A percentile compares a stretch with the other conserved stretches of the same genome.
Conservation (phyloP, 495 filamentous ascomycete genomes). For the Peziza echinospora region DNA sequence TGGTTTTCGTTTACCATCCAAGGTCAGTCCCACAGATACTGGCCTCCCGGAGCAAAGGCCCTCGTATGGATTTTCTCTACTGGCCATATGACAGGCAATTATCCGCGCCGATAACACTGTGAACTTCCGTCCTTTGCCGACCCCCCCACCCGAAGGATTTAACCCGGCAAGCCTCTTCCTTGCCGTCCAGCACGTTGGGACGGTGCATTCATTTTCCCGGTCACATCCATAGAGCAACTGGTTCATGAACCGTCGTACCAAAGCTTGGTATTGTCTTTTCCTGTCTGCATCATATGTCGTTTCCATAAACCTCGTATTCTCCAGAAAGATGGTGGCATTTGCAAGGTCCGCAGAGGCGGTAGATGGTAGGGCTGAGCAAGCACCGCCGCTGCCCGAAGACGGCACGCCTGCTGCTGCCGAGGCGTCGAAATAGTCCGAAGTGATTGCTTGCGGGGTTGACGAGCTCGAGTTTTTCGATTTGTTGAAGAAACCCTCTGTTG, state of each 20-base stretch:
- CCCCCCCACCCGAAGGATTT: constrained; percentile 39
- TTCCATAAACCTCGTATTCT: constrained; percentile 26
- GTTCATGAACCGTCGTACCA: constrained; percentile 44
- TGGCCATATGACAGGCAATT: constrained; percentile 57
- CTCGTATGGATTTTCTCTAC: constrained; percentile 51
- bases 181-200: constrained; percentile 59
- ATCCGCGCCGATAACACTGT: constrained; percentile 49
- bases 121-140: constrained; percentile 23
- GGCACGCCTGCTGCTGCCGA: too few species aligned
- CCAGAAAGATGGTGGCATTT: constrained; percentile 25
- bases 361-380: not conserved
- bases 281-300: constrained; percentile 30
- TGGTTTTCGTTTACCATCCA: not conserved
- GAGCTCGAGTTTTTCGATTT: too few species aligned
- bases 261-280: constrained; percentile 28
- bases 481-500: too few species aligned
- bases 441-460: too few species aligned
- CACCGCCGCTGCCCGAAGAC: too few species aligned
- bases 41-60: constrained; percentile 40
- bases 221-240: constrained; percentile 73
- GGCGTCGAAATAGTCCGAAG: too few species aligned
- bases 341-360: not conserved
- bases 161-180: constrained; percentile 39
- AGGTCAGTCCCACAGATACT: constrained; percentile 17
- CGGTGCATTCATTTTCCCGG: constrained; percentile 39